phyloP scores from a whole-genome alignment of 306 rosid genomes.

The Inga oerstediana region DNA sequence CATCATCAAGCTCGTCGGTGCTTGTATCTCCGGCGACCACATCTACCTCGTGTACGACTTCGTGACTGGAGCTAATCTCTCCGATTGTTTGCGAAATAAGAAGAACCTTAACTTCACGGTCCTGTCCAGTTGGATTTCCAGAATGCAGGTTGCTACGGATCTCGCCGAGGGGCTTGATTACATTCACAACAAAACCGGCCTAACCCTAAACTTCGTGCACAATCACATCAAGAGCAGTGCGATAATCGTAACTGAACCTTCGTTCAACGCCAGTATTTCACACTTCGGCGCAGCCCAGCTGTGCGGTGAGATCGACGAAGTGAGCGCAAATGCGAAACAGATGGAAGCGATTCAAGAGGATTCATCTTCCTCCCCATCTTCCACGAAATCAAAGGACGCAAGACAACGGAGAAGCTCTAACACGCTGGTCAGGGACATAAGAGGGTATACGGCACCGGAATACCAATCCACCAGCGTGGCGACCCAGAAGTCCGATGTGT shows the following conservation, averaged over 20 bases:
- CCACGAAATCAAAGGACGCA: constrained; percentile 19
- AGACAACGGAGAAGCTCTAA: constrained; percentile 22
- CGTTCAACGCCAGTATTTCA: constrained; percentile 68
- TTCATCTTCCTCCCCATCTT: not conserved
- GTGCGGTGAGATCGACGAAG: constrained; percentile 66
- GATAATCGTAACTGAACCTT: constrained; percentile 66
- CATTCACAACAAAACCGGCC: constrained; percentile 72
- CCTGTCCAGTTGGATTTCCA: constrained; percentile 71
- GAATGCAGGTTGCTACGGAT: constrained; percentile 92
- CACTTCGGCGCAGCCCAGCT: constrained; percentile 87
- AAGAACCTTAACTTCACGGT: constrained; percentile 59
- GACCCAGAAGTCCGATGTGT: constrained; percentile 71
- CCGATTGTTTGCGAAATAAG: constrained; percentile 61
- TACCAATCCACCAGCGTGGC: constrained; percentile 57
- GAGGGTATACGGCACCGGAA: constrained; percentile 94
- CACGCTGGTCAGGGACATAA: constrained; percentile 55
- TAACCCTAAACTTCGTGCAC: constrained; percentile 58
- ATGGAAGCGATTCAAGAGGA: constrained; percentile 37
- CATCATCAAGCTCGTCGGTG: constrained; percentile 78
- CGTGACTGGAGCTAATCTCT: constrained; percentile 64
- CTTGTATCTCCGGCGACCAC: constrained; percentile 72
- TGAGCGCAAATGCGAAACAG: not conserved
- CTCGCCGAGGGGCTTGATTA: constrained; percentile 88
- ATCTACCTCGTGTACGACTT: constrained; percentile 74
- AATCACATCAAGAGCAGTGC: constrained; percentile 78